Percentiles rank a stretch among this genome's conserved stretches.
Conservation (phyloP, 2,329 filamentous ascomycete genomes). For the Colletotrichum lentis region DNA sequence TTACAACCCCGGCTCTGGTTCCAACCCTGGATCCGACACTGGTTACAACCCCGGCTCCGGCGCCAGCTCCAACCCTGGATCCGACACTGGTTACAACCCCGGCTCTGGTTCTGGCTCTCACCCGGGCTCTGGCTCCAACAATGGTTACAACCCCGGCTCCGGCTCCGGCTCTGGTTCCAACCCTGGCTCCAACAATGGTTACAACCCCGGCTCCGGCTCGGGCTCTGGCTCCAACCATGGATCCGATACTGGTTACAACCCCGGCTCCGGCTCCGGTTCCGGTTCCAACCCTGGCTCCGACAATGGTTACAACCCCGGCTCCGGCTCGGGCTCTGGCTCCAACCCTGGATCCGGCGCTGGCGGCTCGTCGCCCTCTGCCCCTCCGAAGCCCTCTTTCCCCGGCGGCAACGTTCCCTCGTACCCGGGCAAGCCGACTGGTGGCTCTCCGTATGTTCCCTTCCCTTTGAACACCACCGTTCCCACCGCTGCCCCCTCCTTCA, state of each 20-base stretch:
- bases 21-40: background rate
- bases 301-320: background rate
- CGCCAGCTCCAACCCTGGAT: background rate
- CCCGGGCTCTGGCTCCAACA: background rate
- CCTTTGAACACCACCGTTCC: conserved; percentile 28
- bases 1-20: background rate
- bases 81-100: background rate
- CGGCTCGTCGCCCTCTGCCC: background rate
- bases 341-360: conserved; percentile 3
- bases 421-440: conserved; percentile 25
- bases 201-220: background rate
- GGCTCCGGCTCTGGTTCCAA: conserved; percentile 1
- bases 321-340: background rate
- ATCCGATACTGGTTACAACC: background rate
- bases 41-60: background rate
- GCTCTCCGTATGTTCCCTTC: conserved; percentile 20
- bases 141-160: background rate
- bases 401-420: conserved; percentile 20
- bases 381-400: conserved; percentile 19
- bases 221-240: background rate
- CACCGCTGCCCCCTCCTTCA: conserved; percentile 21
- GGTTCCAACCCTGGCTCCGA: background rate
- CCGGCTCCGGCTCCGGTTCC: background rate
- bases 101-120: background rate
- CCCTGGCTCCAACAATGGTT: background rate